A percentile compares a stretch with the other conserved stretches of the same genome.
Evolutionary conservation across 805 yeast genomes (phyloP).

Genomic region (Yamadazyma philogaea): DNA sequence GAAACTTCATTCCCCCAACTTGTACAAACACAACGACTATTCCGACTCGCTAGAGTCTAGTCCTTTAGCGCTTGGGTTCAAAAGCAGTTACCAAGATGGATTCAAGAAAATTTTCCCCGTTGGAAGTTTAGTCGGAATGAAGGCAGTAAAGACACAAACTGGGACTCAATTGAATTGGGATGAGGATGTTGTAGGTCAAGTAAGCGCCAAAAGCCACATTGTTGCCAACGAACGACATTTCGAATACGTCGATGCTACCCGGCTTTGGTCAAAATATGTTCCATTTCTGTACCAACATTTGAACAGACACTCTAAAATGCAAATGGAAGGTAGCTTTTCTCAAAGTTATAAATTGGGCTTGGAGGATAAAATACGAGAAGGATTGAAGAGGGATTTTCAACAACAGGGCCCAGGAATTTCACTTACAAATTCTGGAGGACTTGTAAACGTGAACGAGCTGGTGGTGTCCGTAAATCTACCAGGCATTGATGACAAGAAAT

Average conservation of each 20-base stretch:
- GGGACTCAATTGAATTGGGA: slow-evolving; percentile 5
- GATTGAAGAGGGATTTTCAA: slow-evolving; percentile 3
- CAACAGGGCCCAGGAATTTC: slow-evolving; percentile 6
- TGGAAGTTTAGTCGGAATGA: slow-evolving; percentile 21
- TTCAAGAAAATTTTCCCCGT: slow-evolving; percentile 23
- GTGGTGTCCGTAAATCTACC: slow-evolving; percentile 18
- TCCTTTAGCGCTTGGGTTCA: slow-evolving; percentile 27
- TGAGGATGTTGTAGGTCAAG: slow-evolving; percentile 9
- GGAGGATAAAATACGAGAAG: slow-evolving; percentile 14
- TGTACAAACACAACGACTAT: slow-evolving; percentile 17
- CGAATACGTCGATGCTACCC: slow-evolving; percentile 15
- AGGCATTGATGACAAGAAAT: slow-evolving; percentile 10
- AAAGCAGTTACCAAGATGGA: slow-evolving; percentile 26
- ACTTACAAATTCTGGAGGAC: slow-evolving; percentile 11
- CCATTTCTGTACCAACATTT: slow-evolving; percentile 15
- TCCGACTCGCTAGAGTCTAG: slow-evolving; percentile 18
- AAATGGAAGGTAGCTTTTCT: slow-evolving; percentile 1
- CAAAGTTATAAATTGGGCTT: slow-evolving; percentile 13
- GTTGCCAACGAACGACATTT: slow-evolving; percentile 22
- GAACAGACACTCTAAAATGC: neutral
- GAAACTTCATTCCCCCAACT: slow-evolving; percentile 20
- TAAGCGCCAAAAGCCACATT: slow-evolving; percentile 24
- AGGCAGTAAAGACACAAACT: neutral
- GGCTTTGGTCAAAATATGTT: slow-evolving; percentile 20
- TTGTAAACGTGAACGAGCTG: slow-evolving; percentile 9